phyloP scores from a whole-genome alignment of 2,329 filamentous ascomycete species.

The Drechslerella dactyloides region DNA sequence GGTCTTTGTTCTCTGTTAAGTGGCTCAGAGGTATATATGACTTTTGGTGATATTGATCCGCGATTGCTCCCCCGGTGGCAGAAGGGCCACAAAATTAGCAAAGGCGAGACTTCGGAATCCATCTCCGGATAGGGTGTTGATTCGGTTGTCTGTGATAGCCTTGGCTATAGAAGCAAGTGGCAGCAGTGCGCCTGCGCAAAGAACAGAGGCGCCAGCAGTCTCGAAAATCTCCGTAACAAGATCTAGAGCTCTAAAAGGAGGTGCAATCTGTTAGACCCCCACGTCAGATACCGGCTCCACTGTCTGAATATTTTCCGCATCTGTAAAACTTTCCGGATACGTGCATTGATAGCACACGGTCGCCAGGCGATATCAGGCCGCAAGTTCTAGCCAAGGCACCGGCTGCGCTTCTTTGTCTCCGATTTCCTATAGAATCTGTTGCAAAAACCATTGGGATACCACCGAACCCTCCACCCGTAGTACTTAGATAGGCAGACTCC shows the following conservation, averaged over 20 bases:
- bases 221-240: constrained; percentile 59
- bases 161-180: constrained; percentile 55
- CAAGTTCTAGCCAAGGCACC: constrained; percentile 56
- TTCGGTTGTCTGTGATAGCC: constrained; percentile 56
- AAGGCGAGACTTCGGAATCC: constrained; percentile 58
- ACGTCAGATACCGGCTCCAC: neutral
- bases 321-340: constrained; percentile 58
- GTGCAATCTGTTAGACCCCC: neutral
- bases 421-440: constrained; percentile 59
- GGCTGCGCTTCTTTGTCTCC: constrained; percentile 58
- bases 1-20: constrained; percentile 57
- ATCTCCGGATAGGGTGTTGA: constrained; percentile 59
- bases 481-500: constrained; percentile 58
- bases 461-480: constrained; percentile 58
- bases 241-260: constrained; percentile 57
- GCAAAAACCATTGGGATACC: constrained; percentile 58
- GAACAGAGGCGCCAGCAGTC: constrained; percentile 59
- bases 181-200: constrained; percentile 55
- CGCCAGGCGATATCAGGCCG: constrained; percentile 56
- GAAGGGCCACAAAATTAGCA: constrained; percentile 57
- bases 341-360: constrained; percentile 60
- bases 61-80: constrained; percentile 51
- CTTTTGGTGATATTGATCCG: constrained; percentile 58
- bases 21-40: constrained; percentile 61
- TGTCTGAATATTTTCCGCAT: constrained; percentile 51